Evolutionary conservation across 2,329 filamentous ascomycete species (phyloP), one percentile per base, ranked within the genome.

Genomic region (Beauveria sp.): DNA sequence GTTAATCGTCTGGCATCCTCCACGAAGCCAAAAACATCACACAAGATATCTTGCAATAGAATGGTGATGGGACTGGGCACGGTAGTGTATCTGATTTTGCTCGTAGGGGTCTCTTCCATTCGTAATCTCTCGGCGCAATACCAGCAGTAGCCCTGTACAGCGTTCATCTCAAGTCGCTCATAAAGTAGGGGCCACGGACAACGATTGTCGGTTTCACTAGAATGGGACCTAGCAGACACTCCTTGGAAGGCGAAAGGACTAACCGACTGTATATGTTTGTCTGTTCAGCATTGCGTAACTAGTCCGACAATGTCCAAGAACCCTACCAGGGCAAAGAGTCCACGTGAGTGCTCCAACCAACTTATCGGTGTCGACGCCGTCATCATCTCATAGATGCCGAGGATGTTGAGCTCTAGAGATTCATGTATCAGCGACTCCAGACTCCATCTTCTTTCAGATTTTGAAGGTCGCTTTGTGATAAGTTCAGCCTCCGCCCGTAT

Each of bases 301-400:
- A 40, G 5, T 12, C 7, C 2, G 18, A 14, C n/a, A 14, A 7
- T 22, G 24, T 24, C 4, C 7, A 41, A n/a, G 4, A 40, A 4
- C 3, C 54, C 46, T 40, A 54, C 28, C 46, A 59, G 20, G 3
- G 47, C 53, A 40, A 47, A 46, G 30, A 62, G 34, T 8, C 54
- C 60, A 0, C 54, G 26, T 5, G 12, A 37, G 12, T 54, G 47
- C 54, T 54, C 60, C 26, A 60, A 26, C 61, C 61, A 62, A 30
- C 50, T 52, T 10, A 50, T 57, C n/a, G 52, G 50, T 26, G 37
- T 62, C 24, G 55, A 58, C 3, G 47, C 47, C 9, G 61, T 63
- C 30, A 64, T 58, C 37, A 64, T 53, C 47, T 64, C 63, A 30
- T 63, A 64, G 30, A 64, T 14, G 22, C 61, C 60, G 3, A 64